A percentile compares a stretch with the other conserved stretches of the same genome.
Evolutionary conservation across 2,329 filamentous ascomycete species (phyloP).

Genomic region (Trichoderma cornu-damae): DNA sequence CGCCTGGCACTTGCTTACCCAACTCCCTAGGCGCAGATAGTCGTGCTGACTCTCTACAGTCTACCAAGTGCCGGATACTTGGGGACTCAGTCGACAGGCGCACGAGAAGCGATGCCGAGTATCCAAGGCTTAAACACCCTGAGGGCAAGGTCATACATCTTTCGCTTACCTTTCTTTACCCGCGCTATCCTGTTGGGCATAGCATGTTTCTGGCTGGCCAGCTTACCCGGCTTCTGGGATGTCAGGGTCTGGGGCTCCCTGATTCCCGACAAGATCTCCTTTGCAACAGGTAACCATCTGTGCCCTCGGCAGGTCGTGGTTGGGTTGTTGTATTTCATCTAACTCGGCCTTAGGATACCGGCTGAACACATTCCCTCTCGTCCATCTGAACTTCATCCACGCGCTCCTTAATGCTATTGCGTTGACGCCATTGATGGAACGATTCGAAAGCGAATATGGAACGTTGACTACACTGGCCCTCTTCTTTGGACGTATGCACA

Average conservation of each 20-base stretch:
- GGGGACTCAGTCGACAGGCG: conserved; percentile 2
- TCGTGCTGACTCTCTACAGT: neutral
- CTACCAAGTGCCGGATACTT: conserved; percentile 13
- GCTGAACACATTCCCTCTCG: conserved; percentile 84
- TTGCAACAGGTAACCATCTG: conserved; percentile 59
- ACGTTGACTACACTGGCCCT: conserved; percentile 82
- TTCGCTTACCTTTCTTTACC: conserved; percentile 84
- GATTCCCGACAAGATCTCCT: conserved; percentile 67
- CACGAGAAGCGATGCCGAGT: conserved; percentile 28
- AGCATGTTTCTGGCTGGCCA: conserved; percentile 56
- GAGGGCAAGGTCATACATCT: conserved; percentile 73
- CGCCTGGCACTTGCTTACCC: neutral
- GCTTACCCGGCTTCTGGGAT: conserved; percentile 65
- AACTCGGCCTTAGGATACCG: conserved; percentile 66
- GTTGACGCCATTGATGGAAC: conserved; percentile 80
- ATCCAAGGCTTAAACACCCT: conserved; percentile 49
- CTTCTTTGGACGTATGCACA: conserved; percentile 81
- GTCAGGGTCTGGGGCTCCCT: conserved; percentile 72
- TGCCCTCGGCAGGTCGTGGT: neutral
- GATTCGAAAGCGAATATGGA: conserved; percentile 89
- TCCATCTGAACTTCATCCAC: conserved; percentile 79
- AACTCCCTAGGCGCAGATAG: neutral
- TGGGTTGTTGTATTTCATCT: neutral
- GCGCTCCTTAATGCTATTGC: conserved; percentile 73
- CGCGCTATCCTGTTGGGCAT: conserved; percentile 64